These are phyloP conservation scores for Seminavis robusta DNA, from an alignment of 108 stramenopile genomes.

Conservation along the genomic window DNA sequence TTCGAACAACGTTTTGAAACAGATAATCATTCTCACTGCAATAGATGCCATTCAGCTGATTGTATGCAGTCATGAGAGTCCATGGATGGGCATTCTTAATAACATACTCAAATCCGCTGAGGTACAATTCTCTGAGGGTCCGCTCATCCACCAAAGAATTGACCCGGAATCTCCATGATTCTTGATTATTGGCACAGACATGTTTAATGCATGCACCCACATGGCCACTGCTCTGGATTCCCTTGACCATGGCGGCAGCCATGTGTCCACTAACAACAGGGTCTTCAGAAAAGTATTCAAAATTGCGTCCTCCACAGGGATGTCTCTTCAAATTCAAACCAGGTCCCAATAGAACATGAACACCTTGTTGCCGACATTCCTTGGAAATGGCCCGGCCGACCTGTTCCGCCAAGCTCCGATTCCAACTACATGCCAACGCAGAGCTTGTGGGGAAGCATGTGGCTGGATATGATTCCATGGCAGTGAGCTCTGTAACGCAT, in stretches of 20 bases:
- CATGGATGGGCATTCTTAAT: conserved; percentile 29
- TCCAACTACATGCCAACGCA: conserved; percentile 41
- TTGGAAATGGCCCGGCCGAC: conserved; percentile 29
- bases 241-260: conserved; percentile 37
- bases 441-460: conserved; percentile 52
- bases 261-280: conserved; percentile 45
- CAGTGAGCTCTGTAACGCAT: conserved; percentile 22
- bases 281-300: conserved; percentile 77
- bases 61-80: conserved; percentile 53
- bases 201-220: conserved; percentile 69
- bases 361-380: conserved; percentile 30
- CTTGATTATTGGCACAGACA: conserved; percentile 66
- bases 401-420: background rate
- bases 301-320: conserved; percentile 51
- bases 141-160: conserved; percentile 55
- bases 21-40: conserved; percentile 48
- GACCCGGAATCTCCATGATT: conserved; percentile 49
- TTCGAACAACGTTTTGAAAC: conserved; percentile 29
- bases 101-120: conserved; percentile 39
- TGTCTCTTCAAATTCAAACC: conserved; percentile 67
- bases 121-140: conserved; percentile 63
- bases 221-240: conserved; percentile 33
- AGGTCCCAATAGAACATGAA: conserved; percentile 54
- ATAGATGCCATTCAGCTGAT: conserved; percentile 57
- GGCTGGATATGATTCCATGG: conserved; percentile 32